phyloP scores from a whole-genome alignment of 164 flowering plant species.

The Dillenia turbinata region DNA sequence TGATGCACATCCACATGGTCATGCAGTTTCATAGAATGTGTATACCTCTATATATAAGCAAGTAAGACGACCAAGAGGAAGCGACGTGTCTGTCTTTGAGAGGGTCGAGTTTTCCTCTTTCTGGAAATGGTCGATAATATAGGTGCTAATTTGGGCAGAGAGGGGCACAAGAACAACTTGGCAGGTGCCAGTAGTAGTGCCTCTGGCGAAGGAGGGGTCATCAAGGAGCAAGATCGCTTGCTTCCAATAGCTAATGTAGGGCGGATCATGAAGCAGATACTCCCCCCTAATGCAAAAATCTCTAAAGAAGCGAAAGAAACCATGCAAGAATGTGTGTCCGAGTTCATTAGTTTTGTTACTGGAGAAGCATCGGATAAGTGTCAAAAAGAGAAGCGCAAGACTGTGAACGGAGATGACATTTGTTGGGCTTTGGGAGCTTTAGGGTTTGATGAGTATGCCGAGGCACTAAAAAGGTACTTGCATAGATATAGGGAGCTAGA shows the following conservation, averaged over 20 bases:
- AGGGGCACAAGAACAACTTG: conserved; percentile 13
- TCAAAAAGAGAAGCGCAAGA: conserved; percentile 73
- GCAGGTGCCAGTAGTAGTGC: conserved; percentile 15
- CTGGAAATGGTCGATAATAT: conserved; percentile 31
- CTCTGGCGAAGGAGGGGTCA: conserved; percentile 24
- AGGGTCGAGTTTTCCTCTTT: conserved; percentile 19
- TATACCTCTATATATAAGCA: conserved; percentile 1
- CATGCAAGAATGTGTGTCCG: conserved; percentile 81
- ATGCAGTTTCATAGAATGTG: neutral
- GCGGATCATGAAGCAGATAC: conserved; percentile 70
- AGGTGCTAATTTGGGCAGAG: conserved; percentile 17
- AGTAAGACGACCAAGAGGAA: neutral
- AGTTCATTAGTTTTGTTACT: conserved; percentile 80
- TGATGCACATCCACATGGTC: conserved; percentile 3
- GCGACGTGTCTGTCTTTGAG: conserved; percentile 36
- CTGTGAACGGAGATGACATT: conserved; percentile 73
- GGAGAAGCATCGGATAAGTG: conserved; percentile 83
- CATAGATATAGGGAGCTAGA: conserved; percentile 54
- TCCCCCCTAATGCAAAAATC: conserved; percentile 69
- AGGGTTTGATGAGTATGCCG: conserved; percentile 71
- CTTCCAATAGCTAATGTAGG: conserved; percentile 82
- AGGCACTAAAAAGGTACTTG: conserved; percentile 56
- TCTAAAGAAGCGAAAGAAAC: conserved; percentile 84
- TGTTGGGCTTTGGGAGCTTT: conserved; percentile 58
- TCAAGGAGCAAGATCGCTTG: conserved; percentile 62